A percentile compares a stretch with the other conserved stretches of the same genome.
Evolutionary conservation across 305 asterid species (phyloP).

Genomic region (Solanum aculeatissimum): DNA sequence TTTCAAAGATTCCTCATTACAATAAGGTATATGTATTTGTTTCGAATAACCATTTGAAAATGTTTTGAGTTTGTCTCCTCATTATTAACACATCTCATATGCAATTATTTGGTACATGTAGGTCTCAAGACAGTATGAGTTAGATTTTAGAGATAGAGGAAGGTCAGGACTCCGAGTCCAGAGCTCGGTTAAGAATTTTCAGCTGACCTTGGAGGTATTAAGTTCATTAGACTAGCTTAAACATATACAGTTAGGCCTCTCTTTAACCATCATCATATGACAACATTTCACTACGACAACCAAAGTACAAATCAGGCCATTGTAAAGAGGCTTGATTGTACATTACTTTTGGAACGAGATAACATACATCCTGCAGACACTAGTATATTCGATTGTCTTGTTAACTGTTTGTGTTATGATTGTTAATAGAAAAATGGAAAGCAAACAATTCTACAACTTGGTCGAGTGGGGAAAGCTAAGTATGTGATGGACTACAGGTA

Average conservation of each 20-base stretch:
- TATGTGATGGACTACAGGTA: constrained; percentile 96
- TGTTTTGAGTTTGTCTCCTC: not conserved
- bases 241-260: not conserved
- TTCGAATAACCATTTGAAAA: not conserved
- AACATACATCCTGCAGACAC: not conserved
- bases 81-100: not conserved
- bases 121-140: constrained; percentile 62
- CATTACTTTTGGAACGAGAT: too few species aligned
- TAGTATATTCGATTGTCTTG: not conserved
- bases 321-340: too few species aligned
- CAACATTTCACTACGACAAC: not conserved
- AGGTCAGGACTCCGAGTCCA: constrained; percentile 57
- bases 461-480: constrained; percentile 72
- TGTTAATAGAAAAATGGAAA: constrained; percentile 53
- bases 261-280: not conserved
- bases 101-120: constrained; percentile 1
- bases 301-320: not conserved
- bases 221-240: not conserved
- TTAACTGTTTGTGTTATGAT: not conserved
- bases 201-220: constrained; percentile 67
- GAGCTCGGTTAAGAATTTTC: constrained; percentile 90
- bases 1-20: constrained; percentile 71
- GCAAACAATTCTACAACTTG: constrained; percentile 87
- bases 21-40: constrained; percentile 40
- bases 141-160: constrained; percentile 81